Conservation (phyloP, 345 rosid genomes). For the Brassica juncea region DNA sequence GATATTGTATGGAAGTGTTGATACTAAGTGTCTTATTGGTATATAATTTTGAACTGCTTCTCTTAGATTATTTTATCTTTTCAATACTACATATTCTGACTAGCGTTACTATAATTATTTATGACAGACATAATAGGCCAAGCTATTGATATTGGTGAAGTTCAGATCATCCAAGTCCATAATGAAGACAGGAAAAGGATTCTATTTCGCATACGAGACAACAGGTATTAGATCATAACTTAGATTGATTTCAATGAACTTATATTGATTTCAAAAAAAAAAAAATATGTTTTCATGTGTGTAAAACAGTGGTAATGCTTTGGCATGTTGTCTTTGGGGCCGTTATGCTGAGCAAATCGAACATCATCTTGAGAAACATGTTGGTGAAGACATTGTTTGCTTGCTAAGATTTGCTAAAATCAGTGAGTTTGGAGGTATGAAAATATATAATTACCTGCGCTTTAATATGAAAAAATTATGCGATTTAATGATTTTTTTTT, state of each 20-base stretch:
- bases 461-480: too few species aligned
- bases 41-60: too few species aligned
- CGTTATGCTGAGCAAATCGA: not conserved
- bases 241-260: too few species aligned
- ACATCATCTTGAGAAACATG: not conserved
- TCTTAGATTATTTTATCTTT: too few species aligned
- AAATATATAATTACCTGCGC: too few species aligned
- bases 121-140: not conserved
- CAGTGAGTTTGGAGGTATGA: not conserved
- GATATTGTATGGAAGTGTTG: not conserved
- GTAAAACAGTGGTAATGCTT: not conserved
- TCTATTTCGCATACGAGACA: not conserved
- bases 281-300: too few species aligned
- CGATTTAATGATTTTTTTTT: too few species aligned
- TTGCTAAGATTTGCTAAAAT: not conserved
- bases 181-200: not conserved
- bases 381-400: not conserved
- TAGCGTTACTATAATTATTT: not conserved
- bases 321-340: not conserved
- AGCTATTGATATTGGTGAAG: not conserved
- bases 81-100: too few species aligned
- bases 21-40: not conserved
- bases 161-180: not conserved
- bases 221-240: not conserved
- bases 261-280: too few species aligned